A percentile compares a stretch with the other conserved stretches of the same genome.
Evolutionary conservation across 2,329 filamentous ascomycete species (phyloP).

Genomic region (Claviceps sp.): DNA sequence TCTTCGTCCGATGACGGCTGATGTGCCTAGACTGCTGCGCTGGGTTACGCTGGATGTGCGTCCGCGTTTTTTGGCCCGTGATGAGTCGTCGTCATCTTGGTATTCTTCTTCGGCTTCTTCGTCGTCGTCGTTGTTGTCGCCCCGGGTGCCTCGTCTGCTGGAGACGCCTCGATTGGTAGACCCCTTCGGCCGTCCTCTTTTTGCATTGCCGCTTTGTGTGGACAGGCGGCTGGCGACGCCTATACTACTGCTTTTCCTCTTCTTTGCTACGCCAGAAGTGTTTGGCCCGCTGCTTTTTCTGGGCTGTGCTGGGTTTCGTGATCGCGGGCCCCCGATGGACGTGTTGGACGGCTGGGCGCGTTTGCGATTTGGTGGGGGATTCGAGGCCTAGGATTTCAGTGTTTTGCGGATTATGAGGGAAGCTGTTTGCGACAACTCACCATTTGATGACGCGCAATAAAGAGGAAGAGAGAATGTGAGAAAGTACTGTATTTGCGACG

Average conservation of each 20-base stretch:
- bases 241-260: background rate
- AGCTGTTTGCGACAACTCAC: background rate
- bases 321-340: background rate
- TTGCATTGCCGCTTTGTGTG: slow-evolving; percentile 4
- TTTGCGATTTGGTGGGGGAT: slow-evolving; percentile 24
- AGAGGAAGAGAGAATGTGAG: background rate
- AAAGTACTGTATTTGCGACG: background rate
- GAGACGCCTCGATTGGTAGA: background rate
- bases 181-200: background rate
- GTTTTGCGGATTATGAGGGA: background rate
- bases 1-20: slow-evolving; percentile 4
- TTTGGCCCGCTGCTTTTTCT: background rate
- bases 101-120: slow-evolving; percentile 9
- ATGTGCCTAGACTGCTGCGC: background rate
- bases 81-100: background rate
- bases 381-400: slow-evolving; percentile 6
- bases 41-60: background rate
- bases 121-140: slow-evolving; percentile 10
- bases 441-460: background rate
- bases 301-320: background rate
- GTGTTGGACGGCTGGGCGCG: slow-evolving; percentile 18
- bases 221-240: slow-evolving; percentile 14
- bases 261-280: background rate
- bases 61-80: background rate
- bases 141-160: background rate